These are phyloP conservation scores for Saccharomyces uvarum DNA, from an alignment of 1,139 yeast species.

Conservation along the genomic window DNA sequence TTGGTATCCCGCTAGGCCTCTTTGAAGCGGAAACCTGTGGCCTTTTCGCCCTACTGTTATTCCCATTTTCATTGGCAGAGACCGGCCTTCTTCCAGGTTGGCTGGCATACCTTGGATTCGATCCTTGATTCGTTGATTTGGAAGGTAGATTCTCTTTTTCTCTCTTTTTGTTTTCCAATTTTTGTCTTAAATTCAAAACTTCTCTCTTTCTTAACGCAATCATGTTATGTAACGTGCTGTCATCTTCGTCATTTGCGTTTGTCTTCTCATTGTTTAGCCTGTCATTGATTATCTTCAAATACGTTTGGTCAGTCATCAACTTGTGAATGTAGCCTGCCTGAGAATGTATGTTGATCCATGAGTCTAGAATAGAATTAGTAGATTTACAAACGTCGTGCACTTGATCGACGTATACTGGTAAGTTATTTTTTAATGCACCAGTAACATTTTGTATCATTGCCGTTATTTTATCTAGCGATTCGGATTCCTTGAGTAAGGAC, in stretches of 20 bases:
- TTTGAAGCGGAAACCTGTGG: constrained; percentile 1
- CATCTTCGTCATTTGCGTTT: constrained; percentile 9
- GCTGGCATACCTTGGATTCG: not conserved
- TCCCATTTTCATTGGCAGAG: not conserved
- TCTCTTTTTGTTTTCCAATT: constrained; percentile 11
- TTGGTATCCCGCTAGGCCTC: constrained; percentile 2
- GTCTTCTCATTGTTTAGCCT: constrained; percentile 4
- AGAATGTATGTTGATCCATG: constrained; percentile 30
- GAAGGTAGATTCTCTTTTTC: constrained; percentile 5
- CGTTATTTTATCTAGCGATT: constrained; percentile 26
- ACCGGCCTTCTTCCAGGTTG: constrained; percentile 2
- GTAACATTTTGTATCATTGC: constrained; percentile 25
- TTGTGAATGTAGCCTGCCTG: constrained; percentile 29
- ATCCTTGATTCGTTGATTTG: not conserved
- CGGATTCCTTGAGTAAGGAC: constrained; percentile 26
- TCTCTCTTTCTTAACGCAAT: constrained; percentile 15
- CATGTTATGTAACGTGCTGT: constrained; percentile 10
- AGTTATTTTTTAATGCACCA: constrained; percentile 13
- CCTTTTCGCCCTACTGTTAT: constrained; percentile 4
- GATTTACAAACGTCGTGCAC: constrained; percentile 27
- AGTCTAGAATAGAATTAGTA: constrained; percentile 26
- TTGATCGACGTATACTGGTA: constrained; percentile 22
- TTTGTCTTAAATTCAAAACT: constrained; percentile 17
- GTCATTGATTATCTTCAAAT: constrained; percentile 14
- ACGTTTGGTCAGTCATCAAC: constrained; percentile 22